Evolutionary conservation across 805 yeast genomes (phyloP).

Genomic region (Pichia heedii): DNA sequence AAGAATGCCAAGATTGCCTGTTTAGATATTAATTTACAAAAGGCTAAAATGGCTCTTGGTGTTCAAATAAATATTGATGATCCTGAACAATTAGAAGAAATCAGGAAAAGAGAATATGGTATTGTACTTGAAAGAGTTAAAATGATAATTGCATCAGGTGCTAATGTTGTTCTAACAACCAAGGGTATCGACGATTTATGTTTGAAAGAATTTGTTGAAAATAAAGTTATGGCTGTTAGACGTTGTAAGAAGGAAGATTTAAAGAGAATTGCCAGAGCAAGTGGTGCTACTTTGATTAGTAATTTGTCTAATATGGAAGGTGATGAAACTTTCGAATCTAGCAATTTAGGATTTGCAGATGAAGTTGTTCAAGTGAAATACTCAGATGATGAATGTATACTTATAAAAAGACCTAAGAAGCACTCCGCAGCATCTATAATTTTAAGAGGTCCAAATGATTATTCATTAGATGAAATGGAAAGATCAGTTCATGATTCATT

Average conservation of each 20-base stretch:
- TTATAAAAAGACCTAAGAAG: conserved; percentile 80
- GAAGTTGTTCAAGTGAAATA: conserved; percentile 84
- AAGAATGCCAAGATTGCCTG: conserved; percentile 74
- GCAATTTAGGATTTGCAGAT: conserved; percentile 81
- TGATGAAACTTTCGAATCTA: conserved; percentile 81
- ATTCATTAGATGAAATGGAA: conserved; percentile 96
- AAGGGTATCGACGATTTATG: conserved; percentile 94
- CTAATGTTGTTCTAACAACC: conserved; percentile 86
- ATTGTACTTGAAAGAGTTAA: conserved; percentile 74
- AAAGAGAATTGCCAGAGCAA: conserved; percentile 93
- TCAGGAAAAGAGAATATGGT: conserved; percentile 81
- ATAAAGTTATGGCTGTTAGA: conserved; percentile 91
- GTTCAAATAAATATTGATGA: conserved; percentile 95
- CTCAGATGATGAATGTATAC: conserved; percentile 95
- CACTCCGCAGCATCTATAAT: conserved; percentile 89
- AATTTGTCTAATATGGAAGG: conserved; percentile 93
- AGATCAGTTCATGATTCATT: conserved; percentile 92
- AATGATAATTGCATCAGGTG: conserved; percentile 79
- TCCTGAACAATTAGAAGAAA: conserved; percentile 85
- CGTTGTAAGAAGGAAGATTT: conserved; percentile 95
- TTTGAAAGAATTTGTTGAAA: conserved; percentile 83
- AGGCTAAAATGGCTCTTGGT: conserved; percentile 96
- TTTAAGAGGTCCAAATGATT: conserved; percentile 92
- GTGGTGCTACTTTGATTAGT: conserved; percentile 87
- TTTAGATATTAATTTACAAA: conserved; percentile 86